Base-by-base conservation (phyloP, 176 grass and related monocot species). In the Avena sativa region DNA sequence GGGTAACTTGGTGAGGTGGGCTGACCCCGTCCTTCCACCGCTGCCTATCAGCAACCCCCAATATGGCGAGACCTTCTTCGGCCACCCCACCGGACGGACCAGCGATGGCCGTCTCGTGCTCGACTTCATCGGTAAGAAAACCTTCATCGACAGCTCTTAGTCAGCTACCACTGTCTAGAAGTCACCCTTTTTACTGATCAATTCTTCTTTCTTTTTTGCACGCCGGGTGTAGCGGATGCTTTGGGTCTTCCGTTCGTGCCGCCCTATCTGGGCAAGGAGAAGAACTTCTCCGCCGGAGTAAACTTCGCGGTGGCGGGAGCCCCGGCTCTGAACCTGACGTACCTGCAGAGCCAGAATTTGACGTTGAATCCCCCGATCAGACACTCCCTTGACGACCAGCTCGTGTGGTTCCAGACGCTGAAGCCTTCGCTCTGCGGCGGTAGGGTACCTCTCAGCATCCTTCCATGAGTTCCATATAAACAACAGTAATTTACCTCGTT, bases 281-380 rank as follows among this genome's bases (percentile, higher is more conserved):
- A 73, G 6, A 28, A 81, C 80, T 95, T 95, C 78, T 47, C 28
- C 49, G 71, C 61, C 1, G 93, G 93, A 6, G 87, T 73, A 1
- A 93, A 93, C 79, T 95, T 95, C 21, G 91, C 86, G 2, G 88
- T 89, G 43, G n/a, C 0, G 1, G 91, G 25, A 7, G 88, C 93
- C 0, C 73, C 84, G 3, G 64, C 87, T 46, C 87, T 95, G 15
- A 82, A 88, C 40, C 77, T 86, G 15, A 66, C 48, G 6, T 89
- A 93, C 72, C 85, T 95, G 44, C 23, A 78, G 49, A 25, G 71
- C 40, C 40, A 43, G 36, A 79, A 79, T 57, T 20, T 89, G 20
- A 81, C 74, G 1, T 19, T 25, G 26, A 1, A 15, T 0, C 28
- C 63, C 25, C 51, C 80, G 46, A 68, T 74, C 16, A 85, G 92